phyloP scores from a whole-genome alignment of 345 rosid species.

The Eucalyptus pauciflora region DNA sequence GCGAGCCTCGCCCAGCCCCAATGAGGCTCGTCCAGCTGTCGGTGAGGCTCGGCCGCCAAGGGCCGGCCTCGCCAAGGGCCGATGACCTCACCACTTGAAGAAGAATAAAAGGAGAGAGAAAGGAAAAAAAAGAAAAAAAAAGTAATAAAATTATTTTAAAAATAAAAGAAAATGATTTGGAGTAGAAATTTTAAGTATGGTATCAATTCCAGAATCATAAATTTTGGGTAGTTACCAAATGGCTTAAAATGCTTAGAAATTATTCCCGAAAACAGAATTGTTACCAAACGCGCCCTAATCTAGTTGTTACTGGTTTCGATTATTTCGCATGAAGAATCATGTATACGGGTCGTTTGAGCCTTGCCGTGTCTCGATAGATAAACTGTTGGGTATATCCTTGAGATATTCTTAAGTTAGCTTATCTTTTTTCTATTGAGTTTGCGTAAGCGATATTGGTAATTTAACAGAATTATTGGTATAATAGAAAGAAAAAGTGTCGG shows the following conservation, averaged over 20 bases:
- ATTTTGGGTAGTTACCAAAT: accelerated
- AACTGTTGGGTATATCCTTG: not conserved
- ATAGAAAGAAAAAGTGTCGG: not conserved
- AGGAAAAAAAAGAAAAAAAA: accelerated
- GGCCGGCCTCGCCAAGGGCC: accelerated
- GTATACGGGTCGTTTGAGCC: not conserved
- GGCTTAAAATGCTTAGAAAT: accelerated
- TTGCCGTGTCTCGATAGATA: not conserved
- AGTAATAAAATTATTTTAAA: too few relatives aligned
- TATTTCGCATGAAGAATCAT: not conserved
- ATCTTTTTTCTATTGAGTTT: not conserved
- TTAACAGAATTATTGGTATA: not conserved
- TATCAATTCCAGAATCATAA: accelerated
- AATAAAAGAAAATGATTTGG: too few relatives aligned
- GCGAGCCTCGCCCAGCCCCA: too few relatives aligned
- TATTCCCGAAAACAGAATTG: accelerated
- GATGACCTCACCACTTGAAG: too few relatives aligned
- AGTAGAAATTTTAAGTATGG: accelerated
- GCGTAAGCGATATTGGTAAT: not conserved
- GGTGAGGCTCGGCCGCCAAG: accelerated
- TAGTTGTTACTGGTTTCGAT: accelerated
- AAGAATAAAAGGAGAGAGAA: too few relatives aligned
- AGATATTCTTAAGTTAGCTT: not conserved
- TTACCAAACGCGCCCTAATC: accelerated
- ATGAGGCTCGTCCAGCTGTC: too few relatives aligned